Conservation (phyloP, 495 filamentous ascomycete species). For the Tuber borchii region DNA sequence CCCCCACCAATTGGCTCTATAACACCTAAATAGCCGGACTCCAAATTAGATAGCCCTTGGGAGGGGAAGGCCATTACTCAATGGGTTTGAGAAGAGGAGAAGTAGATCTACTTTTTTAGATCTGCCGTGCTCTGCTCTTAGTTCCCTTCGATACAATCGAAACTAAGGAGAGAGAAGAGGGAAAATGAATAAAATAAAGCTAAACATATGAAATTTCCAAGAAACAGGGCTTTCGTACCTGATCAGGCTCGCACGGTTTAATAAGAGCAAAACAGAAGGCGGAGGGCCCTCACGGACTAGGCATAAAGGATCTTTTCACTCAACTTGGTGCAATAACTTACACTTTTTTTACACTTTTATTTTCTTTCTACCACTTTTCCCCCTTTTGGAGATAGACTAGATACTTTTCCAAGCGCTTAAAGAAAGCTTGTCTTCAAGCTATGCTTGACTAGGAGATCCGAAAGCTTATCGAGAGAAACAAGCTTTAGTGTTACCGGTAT, state of each 20-base stretch:
- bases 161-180: neutral
- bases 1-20: neutral
- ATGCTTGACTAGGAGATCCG: neutral
- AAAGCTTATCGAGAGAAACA: neutral
- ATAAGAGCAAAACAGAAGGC: neutral
- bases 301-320: neutral
- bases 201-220: neutral
- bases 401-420: neutral
- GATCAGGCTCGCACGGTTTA: neutral
- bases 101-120: neutral
- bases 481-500: neutral
- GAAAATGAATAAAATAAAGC: neutral
- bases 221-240: neutral
- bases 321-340: neutral
- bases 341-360: neutral
- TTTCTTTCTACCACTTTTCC: neutral
- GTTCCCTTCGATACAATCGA: neutral
- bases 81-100: neutral
- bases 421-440: neutral
- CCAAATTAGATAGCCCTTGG: neutral
- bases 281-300: neutral
- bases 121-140: neutral
- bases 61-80: neutral
- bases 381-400: neutral
- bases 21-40: neutral